Percentiles rank a stretch among this genome's conserved stretches.
Conservation (phyloP, 805 yeast genomes). For the Starmerella gropengiesseri region DNA sequence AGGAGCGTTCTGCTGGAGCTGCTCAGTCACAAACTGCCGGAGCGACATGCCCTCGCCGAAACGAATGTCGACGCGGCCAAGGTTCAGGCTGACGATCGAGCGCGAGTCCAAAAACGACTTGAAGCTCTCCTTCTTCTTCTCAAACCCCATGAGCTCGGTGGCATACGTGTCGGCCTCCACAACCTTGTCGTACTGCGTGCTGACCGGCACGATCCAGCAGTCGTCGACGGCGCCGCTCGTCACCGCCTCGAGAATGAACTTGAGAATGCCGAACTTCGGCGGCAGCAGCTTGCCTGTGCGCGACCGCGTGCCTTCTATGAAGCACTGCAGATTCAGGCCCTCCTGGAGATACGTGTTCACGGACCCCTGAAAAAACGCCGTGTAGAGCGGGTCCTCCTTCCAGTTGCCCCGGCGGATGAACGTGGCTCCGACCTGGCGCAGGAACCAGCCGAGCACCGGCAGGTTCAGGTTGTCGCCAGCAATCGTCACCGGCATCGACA, state of each 20-base stretch:
- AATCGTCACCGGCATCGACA: conserved; percentile 46
- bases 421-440: conserved; percentile 45
- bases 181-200: conserved; percentile 50
- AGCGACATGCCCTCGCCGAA: conserved; percentile 36
- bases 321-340: conserved; percentile 46
- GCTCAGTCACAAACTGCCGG: conserved; percentile 27
- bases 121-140: conserved; percentile 45
- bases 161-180: conserved; percentile 46
- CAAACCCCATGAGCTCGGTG: conserved; percentile 46
- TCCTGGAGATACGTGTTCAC: conserved; percentile 40
- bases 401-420: conserved; percentile 44
- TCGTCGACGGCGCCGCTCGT: conserved; percentile 35
- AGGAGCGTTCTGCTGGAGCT: conserved; percentile 21
- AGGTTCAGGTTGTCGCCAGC: conserved; percentile 61
- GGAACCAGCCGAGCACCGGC: conserved; percentile 41
- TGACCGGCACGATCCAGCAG: conserved; percentile 42
- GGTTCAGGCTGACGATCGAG: conserved; percentile 27
- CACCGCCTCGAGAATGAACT: conserved; percentile 40
- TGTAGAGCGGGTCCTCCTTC: conserved; percentile 34
- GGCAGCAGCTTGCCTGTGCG: conserved; percentile 53
- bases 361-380: conserved; percentile 34
- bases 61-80: conserved; percentile 35
- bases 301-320: conserved; percentile 57
- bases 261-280: conserved; percentile 53
- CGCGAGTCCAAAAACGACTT: conserved; percentile 31